phyloP scores from a whole-genome alignment of 2,329 filamentous ascomycete genomes.

The Ascochyta lentis region DNA sequence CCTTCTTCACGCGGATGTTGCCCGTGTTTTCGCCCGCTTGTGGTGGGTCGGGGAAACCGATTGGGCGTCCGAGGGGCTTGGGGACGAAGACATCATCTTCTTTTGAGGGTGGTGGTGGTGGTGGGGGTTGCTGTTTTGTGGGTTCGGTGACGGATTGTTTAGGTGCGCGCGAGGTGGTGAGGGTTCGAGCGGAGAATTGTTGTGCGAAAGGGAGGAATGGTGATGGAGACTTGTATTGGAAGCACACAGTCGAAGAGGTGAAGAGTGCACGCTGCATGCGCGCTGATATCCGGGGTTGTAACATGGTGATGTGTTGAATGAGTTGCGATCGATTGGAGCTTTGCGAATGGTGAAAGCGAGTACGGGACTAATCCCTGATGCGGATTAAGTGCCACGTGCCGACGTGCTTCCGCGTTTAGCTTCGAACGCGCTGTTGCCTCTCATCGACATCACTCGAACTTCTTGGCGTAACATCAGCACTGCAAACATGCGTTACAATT shows the following conservation, averaged over 20 bases:
- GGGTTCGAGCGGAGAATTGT: conserved; percentile 24
- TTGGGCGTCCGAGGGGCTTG: conserved; percentile 70
- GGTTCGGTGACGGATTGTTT: conserved; percentile 21
- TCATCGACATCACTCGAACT: conserved; percentile 17
- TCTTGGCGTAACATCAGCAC: too few relatives aligned
- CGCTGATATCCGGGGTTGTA: conserved; percentile 40
- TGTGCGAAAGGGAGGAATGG: conserved; percentile 18
- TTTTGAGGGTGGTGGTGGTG: conserved; percentile 19
- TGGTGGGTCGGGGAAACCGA: conserved; percentile 80
- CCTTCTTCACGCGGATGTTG: conserved; percentile 60
- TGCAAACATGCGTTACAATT: too few relatives aligned
- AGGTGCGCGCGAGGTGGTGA: conserved; percentile 34
- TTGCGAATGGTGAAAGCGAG: conserved; percentile 21
- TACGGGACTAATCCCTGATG: conserved; percentile 21
- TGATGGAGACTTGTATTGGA: conserved; percentile 24
- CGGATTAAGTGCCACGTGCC: conserved; percentile 13
- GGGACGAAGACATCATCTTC: conserved; percentile 55
- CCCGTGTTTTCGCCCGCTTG: conserved; percentile 81
- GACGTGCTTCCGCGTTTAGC: conserved; percentile 32
- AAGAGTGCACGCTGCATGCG: conserved; percentile 24
- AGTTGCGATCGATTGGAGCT: conserved; percentile 12
- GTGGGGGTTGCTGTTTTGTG: conserved; percentile 9
- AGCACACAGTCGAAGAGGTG: conserved; percentile 22
- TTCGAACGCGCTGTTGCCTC: conserved; percentile 18
- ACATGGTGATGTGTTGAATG: conserved; percentile 29